Base-by-base conservation (phyloP, 148 eudicot species). In the Talinum fruticosum region DNA sequence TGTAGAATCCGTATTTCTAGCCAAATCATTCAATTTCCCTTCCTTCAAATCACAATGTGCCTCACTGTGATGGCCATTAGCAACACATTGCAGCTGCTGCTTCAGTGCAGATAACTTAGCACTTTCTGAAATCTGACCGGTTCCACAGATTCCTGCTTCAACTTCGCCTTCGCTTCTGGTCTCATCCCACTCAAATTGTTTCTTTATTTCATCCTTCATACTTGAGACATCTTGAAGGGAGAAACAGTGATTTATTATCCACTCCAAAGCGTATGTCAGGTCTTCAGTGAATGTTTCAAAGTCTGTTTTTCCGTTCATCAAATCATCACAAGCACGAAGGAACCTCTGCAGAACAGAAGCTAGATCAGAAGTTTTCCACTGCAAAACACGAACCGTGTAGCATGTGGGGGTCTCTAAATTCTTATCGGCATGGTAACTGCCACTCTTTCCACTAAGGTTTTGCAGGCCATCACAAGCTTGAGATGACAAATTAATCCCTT, bases 361-460 rank as follows among this genome's bases (percentile, higher is more conserved):
- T 16, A 89, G 90, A 73, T 95, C 97, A 57, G 92, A 86, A 24
- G 89, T 74, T 86, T 85, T 91, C 96, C 97, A 91, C 84, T 90
- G 96, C 72, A 95, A 85, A 81, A 85, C 86, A 73, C 91, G 91
- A 83, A 84, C 87, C 23, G 75, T 75, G 75, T 87, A 41, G 14
- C 13, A 12, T 8, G 47, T 41, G 47, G 13, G 47, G 47, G 14
- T 41, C 47, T 41, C 47, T 41, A 41, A 12, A 41, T 41, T 41
- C 7, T 41, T 41, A 41, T 10, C 13, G 47, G 14, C 47, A 41
- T 14, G 7, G 47, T 41, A 79, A 69, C 72, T 75, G 62, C 57
- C 79, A 54, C 54, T 77, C 12, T 30, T 29, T 53, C 36, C 45
- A 36, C 19, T 67, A 0, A 71, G 68, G 33, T 37, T 66, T 37